Evolutionary conservation across 805 yeast genomes (phyloP).

Genomic region (Suhomyces tanzawaensis): DNA sequence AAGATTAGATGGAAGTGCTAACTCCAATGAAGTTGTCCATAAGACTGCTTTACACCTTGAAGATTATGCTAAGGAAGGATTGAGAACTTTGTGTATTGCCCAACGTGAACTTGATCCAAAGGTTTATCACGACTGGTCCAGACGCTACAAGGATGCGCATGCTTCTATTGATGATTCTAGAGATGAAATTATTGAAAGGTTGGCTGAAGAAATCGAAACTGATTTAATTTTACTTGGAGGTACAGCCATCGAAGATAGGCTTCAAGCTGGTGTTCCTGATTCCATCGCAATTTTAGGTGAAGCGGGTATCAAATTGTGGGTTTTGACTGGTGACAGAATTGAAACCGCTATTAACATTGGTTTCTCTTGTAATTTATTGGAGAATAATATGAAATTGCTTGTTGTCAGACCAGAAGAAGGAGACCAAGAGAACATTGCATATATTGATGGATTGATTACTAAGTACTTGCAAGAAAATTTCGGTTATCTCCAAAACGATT

Average conservation of each 20-base stretch:
- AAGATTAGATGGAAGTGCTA: conserved; percentile 37
- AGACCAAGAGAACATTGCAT: conserved; percentile 33
- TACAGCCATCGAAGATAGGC: conserved; percentile 82
- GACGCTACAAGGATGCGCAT: conserved; percentile 54
- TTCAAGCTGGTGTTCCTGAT: conserved; percentile 86
- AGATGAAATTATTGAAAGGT: conserved; percentile 52
- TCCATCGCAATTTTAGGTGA: conserved; percentile 64
- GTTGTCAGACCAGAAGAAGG: conserved; percentile 53
- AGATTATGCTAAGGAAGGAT: conserved; percentile 72
- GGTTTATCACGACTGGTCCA: conserved; percentile 54
- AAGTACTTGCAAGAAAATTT: conserved; percentile 50
- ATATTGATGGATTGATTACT: conserved; percentile 40
- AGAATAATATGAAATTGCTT: conserved; percentile 71
- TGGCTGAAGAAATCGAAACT: conserved; percentile 62
- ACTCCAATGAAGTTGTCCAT: conserved; percentile 44
- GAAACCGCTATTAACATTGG: conserved; percentile 89
- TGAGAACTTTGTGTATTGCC: conserved; percentile 74
- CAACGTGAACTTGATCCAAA: conserved; percentile 46
- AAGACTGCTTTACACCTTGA: conserved; percentile 64
- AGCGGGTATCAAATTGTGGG: conserved; percentile 86
- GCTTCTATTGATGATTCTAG: conserved; percentile 55
- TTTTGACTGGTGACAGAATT: conserved; percentile 83
- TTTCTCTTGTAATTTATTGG: conserved; percentile 75
- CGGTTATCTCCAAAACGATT: conserved; percentile 33
- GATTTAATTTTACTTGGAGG: conserved; percentile 71